Base-by-base conservation (phyloP, 257 asterid species). In the Striga asiatica region DNA sequence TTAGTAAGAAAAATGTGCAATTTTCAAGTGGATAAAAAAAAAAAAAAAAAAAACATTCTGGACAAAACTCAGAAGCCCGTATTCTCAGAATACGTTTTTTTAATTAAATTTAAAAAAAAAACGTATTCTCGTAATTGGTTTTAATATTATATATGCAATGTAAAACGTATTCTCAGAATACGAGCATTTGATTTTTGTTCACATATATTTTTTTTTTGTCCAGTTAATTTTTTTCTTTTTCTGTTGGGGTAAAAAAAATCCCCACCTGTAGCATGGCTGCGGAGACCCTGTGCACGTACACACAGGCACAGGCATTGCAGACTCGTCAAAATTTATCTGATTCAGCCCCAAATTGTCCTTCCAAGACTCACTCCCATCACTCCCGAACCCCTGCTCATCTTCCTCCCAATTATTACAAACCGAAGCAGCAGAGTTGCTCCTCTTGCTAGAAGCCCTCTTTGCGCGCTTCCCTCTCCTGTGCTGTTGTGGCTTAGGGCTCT, bases 221-320 rank as follows among this genome's bases (percentile, higher is more conserved):
- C n/a, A n/a, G n/a, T n/a, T n/a, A n/a, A n/a, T n/a, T n/a, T n/a
- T n/a, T n/a, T n/a, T n/a, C n/a, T n/a, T n/a, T n/a, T n/a, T n/a
- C n/a, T n/a, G n/a, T n/a, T n/a, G n/a, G n/a, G n/a, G n/a, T n/a
- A n/a, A n/a, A n/a, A n/a, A n/a, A n/a, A n/a, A n/a, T 14, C 96
- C 96, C 96, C 96, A 87, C 66, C 88, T 83, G 46, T 87, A 87
- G 78, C 96, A 87, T 8, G 93, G 96, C 67, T 84, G 96, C 6
- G 96, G 96, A 0, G 92, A 74, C 5, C 96, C 94, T 9, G 96
- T 87, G 79, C 96, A 87, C 8, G 94, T 68, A 71, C 96, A 87
- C 32, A 87, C 89, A 0, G 96, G 94, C 4, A 80, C 93, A 8
- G 96, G 94, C 96, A 88, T 88, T 38, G 94, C 80, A 1, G 97